Base-by-base conservation (phyloP, 306 rosid species). In the Biancaea sappan region DNA sequence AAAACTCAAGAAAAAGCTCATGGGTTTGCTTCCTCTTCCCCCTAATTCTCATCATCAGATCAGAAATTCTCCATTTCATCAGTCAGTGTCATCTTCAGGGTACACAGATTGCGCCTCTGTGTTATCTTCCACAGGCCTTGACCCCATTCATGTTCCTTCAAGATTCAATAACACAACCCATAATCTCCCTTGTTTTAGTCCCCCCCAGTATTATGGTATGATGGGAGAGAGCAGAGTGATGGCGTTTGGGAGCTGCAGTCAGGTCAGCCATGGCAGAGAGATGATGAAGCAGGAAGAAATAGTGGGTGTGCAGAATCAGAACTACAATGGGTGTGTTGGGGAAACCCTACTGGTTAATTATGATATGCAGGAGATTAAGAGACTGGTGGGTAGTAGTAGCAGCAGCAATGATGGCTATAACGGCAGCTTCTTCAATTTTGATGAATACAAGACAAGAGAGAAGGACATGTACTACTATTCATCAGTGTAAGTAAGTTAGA, bases 1-100 rank as follows among this genome's bases (percentile, higher is more conserved):
- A 29, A 93, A 91, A 83, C 92, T 93, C 15, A 93, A 91, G 92
- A 93, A 91, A 86, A 93, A 93, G 78, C 89, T 93, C 24, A 75
- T 85, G 86, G 87, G 81, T 21, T 72, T 88, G 74, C 74, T 81
- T 52, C 81, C 84, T 22, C 4, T n/a, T n/a, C n/a, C n/a, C n/a
- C n/a, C n/a, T n/a, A n/a, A n/a, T n/a, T n/a, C 72, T 48, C 34
- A 85, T 37, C 86, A 70, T 9, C 75, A 64, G 2, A 80, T 38
- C 3, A 35, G 59, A 79, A 82, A 78, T 66, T 72, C 77, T 32
- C 68, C 86, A 29, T 77, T 74, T 21, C 80, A 66, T 60, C 77
- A 52, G 5, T 28, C 84, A 40, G 48, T 54, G 12, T 25, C 88
- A 7, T 47, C 81, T 6, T 57, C 83, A 44, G 15, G 18, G 32